These are phyloP conservation scores for Paramecium sexaurelia DNA, from an alignment of 73 alveolate genomes.

Conservation along the genomic window DNA sequence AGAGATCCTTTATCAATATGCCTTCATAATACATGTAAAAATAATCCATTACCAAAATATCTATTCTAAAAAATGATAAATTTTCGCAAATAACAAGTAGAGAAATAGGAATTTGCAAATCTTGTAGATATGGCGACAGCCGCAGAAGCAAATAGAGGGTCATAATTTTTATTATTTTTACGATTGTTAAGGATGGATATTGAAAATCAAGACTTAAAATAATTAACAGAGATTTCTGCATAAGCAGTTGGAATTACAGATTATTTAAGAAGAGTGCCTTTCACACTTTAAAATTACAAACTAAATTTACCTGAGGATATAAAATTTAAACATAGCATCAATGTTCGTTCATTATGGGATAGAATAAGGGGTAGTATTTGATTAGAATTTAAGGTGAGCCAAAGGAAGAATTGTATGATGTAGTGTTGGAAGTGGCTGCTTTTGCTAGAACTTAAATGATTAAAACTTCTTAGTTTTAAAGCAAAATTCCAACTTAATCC, in stretches of 20 bases:
- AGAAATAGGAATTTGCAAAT: slow-evolving; percentile 38
- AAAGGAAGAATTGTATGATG: slow-evolving; percentile 67
- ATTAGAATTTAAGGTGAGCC: slow-evolving; percentile 54
- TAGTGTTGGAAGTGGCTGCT: slow-evolving; percentile 65
- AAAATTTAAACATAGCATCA: slow-evolving; percentile 12
- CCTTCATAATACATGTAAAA: slow-evolving; percentile 51
- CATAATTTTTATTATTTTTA: slow-evolving; percentile 28
- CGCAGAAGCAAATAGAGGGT: slow-evolving; percentile 55
- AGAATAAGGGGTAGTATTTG: slow-evolving; percentile 35
- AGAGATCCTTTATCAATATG: slow-evolving; percentile 64
- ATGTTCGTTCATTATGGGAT: slow-evolving; percentile 60
- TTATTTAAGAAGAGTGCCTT: slow-evolving; percentile 65
- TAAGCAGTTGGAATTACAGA: slow-evolving; percentile 55
- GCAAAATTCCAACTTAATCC: slow-evolving; percentile 53
- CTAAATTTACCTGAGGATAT: slow-evolving; percentile 60
- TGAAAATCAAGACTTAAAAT: neutral
- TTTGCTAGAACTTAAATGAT: slow-evolving; percentile 51
- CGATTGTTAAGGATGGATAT: slow-evolving; percentile 27
- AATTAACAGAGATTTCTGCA: neutral
- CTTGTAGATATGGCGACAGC: slow-evolving; percentile 44
- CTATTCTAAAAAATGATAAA: slow-evolving; percentile 36
- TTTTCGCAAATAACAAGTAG: slow-evolving; percentile 45
- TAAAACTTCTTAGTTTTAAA: neutral
- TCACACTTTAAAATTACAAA: slow-evolving; percentile 55
- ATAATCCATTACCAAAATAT: slow-evolving; percentile 57